Percentiles rank a stretch among this genome's conserved stretches.
These are phyloP conservation scores for Camelina hispida DNA, from an alignment of 345 rosid genomes.

Conservation along the genomic window DNA sequence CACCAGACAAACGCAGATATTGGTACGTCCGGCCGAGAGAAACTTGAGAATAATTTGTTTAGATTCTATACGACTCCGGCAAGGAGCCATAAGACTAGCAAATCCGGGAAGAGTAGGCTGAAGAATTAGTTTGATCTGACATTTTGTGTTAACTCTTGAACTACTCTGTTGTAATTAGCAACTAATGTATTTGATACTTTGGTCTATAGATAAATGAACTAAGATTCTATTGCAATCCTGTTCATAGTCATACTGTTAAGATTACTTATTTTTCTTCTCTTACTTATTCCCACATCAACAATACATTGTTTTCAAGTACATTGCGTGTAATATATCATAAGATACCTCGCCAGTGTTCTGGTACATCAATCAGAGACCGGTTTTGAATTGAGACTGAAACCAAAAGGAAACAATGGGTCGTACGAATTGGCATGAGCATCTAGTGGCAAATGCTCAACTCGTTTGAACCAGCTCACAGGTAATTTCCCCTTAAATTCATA, in stretches of 20 bases:
- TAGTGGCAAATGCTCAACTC: constrained; percentile 56
- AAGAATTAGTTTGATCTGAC: constrained; percentile 42
- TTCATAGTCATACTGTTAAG: neutral
- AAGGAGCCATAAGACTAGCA: constrained; percentile 61
- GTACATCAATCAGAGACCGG: neutral
- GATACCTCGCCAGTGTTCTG: neutral
- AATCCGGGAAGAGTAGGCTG: constrained; percentile 63
- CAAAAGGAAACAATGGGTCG: constrained; percentile 71
- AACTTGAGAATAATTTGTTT: constrained; percentile 60
- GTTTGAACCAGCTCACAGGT: constrained; percentile 48
- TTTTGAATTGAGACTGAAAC: constrained; percentile 60
- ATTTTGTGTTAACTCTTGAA: constrained; percentile 18
- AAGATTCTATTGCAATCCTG: neutral
- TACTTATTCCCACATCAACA: neutral
- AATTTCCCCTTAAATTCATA: constrained; percentile 43
- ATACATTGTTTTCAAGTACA: neutral
- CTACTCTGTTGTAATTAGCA: constrained; percentile 36
- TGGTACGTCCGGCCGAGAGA: constrained; percentile 52
- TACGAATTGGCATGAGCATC: constrained; percentile 50
- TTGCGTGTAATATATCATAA: neutral
- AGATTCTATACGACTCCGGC: constrained; percentile 70
- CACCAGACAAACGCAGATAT: constrained; percentile 22
- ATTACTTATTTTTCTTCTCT: neutral
- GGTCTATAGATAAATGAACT: constrained; percentile 17
- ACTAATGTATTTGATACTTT: constrained; percentile 24